Evolutionary conservation across 2,329 filamentous ascomycete genomes (phyloP).

Genomic region (Tolypocladium tundrense): DNA sequence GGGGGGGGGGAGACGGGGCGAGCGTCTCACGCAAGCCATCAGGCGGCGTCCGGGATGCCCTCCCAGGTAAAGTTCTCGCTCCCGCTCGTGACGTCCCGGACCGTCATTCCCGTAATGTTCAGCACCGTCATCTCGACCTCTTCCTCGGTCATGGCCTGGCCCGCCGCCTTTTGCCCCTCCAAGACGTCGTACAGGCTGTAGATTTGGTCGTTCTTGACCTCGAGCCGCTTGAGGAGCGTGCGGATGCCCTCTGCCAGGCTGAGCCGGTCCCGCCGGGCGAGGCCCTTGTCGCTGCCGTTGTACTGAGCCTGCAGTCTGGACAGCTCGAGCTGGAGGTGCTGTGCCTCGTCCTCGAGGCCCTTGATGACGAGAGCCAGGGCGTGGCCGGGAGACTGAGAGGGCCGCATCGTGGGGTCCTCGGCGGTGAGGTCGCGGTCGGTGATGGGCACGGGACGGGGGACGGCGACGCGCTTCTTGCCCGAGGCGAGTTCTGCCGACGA

Average conservation of each 20-base stretch:
- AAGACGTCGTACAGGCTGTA: conserved; percentile 78
- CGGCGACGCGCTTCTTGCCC: conserved; percentile 49
- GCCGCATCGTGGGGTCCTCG: conserved; percentile 50
- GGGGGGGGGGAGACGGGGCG: too few relatives aligned
- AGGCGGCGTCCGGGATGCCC: conserved; percentile 21
- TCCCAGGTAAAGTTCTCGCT: conserved; percentile 33
- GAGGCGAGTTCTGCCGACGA: conserved; percentile 25
- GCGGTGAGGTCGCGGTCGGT: conserved; percentile 44
- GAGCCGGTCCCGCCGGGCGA: conserved; percentile 55
- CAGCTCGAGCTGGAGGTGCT: conserved; percentile 64
- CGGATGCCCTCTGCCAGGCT: conserved; percentile 51
- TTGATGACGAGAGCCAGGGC: conserved; percentile 80
- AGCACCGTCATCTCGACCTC: conserved; percentile 55
- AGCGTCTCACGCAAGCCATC: not conserved
- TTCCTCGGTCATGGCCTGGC: conserved; percentile 51
- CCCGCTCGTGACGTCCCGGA: conserved; percentile 26
- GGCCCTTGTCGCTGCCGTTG: conserved; percentile 54
- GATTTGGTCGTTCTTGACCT: conserved; percentile 68
- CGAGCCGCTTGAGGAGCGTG: conserved; percentile 50
- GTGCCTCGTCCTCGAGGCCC: conserved; percentile 67
- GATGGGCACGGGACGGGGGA: conserved; percentile 55
- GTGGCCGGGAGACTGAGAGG: conserved; percentile 56
- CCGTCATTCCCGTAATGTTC: conserved; percentile 38
- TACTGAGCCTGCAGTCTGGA: conserved; percentile 51
- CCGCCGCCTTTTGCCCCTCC: conserved; percentile 62